These are phyloP conservation scores for Rhodotorula sp. DNA, from an alignment of 1,284 basidiomycete genomes.

Conservation along the genomic window DNA sequence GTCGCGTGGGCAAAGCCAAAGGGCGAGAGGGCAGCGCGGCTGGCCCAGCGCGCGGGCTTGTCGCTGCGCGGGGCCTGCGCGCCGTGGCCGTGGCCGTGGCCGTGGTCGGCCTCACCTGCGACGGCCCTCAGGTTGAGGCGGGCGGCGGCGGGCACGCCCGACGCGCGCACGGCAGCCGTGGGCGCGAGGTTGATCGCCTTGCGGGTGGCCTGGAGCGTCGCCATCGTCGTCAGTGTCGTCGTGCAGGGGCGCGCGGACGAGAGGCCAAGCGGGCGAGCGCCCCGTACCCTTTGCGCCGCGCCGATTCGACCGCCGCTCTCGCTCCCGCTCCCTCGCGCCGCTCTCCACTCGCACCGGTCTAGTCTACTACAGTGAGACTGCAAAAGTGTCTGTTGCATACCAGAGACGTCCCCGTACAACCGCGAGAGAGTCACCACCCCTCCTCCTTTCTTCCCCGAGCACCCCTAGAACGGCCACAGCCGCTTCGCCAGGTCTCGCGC, in stretches of 20 bases:
- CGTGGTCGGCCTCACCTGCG: slow-evolving; percentile 57
- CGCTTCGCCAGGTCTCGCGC: slow-evolving; percentile 57
- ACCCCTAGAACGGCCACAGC: slow-evolving; percentile 23
- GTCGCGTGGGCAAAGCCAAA: slow-evolving; percentile 66
- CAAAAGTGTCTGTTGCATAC: not conserved
- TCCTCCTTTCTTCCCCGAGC: not conserved
- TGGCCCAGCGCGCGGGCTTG: slow-evolving; percentile 33
- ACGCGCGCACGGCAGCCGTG: slow-evolving; percentile 73
- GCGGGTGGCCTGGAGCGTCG: slow-evolving; percentile 35
- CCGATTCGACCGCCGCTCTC: not conserved
- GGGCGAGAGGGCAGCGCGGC: slow-evolving; percentile 43
- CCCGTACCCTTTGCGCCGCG: too few species aligned
- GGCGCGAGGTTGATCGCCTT: slow-evolving; percentile 74
- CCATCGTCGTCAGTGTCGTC: not conserved
- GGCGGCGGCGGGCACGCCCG: slow-evolving; percentile 68
- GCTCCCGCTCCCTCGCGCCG: not conserved
- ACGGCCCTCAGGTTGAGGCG: slow-evolving; percentile 67
- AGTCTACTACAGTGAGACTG: not conserved
- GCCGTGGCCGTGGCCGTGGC: slow-evolving; percentile 42
- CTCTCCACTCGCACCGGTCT: not conserved
- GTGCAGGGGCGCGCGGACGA: not conserved
- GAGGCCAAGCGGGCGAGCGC: not conserved
- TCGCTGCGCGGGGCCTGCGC: slow-evolving; percentile 6
- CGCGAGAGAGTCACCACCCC: not conserved
- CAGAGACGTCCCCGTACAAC: not conserved